Percentiles rank a stretch among this genome's conserved stretches.
phyloP scores from a whole-genome alignment of 2,329 filamentous ascomycete species.

The Dactylellina drechsleri region DNA sequence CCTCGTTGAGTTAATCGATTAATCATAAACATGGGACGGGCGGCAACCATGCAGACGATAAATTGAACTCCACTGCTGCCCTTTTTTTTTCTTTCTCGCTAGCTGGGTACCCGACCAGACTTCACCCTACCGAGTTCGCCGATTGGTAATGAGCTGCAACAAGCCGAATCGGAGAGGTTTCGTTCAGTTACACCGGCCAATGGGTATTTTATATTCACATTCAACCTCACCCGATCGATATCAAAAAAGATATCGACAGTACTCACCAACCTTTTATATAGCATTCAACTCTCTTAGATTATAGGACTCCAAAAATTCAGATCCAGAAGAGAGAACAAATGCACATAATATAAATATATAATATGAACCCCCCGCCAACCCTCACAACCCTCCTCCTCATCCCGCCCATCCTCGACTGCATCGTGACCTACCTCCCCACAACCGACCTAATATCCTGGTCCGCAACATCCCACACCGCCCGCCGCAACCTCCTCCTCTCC shows the following conservation, averaged over 20 bases:
- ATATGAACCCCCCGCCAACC: conserved; percentile 17
- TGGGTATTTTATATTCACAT: neutral
- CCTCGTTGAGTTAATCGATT: no score
- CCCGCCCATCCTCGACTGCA: conserved; percentile 48
- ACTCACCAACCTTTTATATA: neutral
- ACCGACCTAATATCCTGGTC: conserved; percentile 28
- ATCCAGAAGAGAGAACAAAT: neutral
- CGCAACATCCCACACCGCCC: conserved; percentile 11
- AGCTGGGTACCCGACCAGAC: no score
- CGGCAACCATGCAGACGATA: no score
- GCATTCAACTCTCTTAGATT: neutral
- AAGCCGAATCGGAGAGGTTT: no score
- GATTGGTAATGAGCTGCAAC: no score
- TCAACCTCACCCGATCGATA: neutral
- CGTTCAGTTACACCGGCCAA: neutral
- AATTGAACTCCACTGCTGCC: no score
- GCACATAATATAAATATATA: conserved; percentile 1
- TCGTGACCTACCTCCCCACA: conserved; percentile 41
- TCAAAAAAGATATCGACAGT: no score
- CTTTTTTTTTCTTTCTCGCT: no score
- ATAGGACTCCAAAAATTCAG: neutral
- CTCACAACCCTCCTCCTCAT: conserved; percentile 32
- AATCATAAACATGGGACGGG: no score
- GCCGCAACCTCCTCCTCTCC: conserved; percentile 12
- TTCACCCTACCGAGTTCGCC: no score